A percentile compares a stretch with the other conserved stretches of the same genome.
Evolutionary conservation across 345 rosid species (phyloP).

Genomic region (Cardamine occulta): DNA sequence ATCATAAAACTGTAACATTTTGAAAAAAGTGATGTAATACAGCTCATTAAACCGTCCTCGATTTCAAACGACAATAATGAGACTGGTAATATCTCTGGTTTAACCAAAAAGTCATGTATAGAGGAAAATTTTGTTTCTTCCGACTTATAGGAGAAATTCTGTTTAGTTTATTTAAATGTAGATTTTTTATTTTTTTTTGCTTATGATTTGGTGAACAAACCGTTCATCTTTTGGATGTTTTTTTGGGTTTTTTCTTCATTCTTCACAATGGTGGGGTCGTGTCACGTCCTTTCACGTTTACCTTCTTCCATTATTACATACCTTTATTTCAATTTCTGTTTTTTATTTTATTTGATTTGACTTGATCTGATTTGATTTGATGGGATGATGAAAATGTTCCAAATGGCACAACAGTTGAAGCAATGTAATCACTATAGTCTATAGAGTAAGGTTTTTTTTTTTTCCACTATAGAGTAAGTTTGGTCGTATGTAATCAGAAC

Average conservation of each 20-base stretch:
- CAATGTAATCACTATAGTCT: constrained; percentile 25
- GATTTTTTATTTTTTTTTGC: background rate
- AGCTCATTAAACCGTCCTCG: constrained; percentile 11
- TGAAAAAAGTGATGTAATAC: background rate
- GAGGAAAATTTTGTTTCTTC: background rate
- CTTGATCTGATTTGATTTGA: constrained; percentile 37
- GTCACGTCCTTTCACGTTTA: constrained; percentile 29
- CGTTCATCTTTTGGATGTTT: constrained; percentile 46
- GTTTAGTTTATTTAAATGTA: background rate
- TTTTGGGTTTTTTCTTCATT: constrained; percentile 41
- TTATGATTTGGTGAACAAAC: constrained; percentile 49
- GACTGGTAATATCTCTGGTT: constrained; percentile 5
- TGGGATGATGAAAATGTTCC: constrained; percentile 21
- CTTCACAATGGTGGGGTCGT: constrained; percentile 48
- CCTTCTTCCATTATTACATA: constrained; percentile 20
- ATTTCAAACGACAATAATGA: constrained; percentile 10
- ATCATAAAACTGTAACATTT: background rate
- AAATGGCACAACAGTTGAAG: constrained; percentile 31
- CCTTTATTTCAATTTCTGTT: constrained; percentile 26
- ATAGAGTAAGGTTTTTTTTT: background rate
- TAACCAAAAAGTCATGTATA: constrained; percentile 28
- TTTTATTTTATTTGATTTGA: constrained; percentile 16
- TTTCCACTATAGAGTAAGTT: background rate
- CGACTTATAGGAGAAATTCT: background rate
- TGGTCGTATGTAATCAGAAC: constrained; percentile 12